phyloP scores from a whole-genome alignment of 306 rosid genomes.

The Vigna angularis region DNA sequence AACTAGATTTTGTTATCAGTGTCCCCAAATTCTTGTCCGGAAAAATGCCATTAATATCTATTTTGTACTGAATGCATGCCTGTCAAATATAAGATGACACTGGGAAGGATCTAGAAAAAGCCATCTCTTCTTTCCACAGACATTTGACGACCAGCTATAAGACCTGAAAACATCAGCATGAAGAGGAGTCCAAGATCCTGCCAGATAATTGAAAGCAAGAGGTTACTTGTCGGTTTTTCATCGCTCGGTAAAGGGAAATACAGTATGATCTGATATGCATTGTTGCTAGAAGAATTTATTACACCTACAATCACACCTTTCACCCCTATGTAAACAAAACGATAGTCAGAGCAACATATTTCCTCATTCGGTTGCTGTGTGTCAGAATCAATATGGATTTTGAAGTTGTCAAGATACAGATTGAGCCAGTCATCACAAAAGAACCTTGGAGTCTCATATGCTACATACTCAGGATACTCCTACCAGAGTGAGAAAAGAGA shows the following conservation, averaged over 20 bases:
- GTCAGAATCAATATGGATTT: constrained; percentile 67
- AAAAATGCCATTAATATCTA: constrained; percentile 9
- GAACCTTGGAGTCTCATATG: constrained; percentile 76
- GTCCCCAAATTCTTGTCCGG: constrained; percentile 8
- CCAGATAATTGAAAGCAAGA: constrained; percentile 43
- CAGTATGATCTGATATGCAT: neutral
- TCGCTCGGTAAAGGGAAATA: constrained; percentile 37
- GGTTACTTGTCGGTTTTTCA: constrained; percentile 33
- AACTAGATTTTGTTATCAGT: neutral
- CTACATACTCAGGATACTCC: constrained; percentile 87
- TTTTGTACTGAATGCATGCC: constrained; percentile 55
- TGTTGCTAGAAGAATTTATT: constrained; percentile 16
- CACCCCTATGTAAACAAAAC: constrained; percentile 90
- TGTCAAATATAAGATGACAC: constrained; percentile 80
- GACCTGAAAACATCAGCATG: constrained; percentile 98
- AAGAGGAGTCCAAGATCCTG: constrained; percentile 98
- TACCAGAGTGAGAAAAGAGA: constrained; percentile 47
- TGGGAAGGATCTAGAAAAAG: constrained; percentile 86
- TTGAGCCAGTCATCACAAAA: constrained; percentile 98
- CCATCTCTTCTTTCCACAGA: constrained; percentile 93
- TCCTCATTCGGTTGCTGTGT: constrained; percentile 61
- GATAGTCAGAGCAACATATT: constrained; percentile 93
- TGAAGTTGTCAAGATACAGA: constrained; percentile 80
- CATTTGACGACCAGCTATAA: constrained; percentile 94
- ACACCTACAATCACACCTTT: constrained; percentile 64